Evolutionary conservation across 2,329 filamentous ascomycete genomes (phyloP).

Genomic region (Colletotrichum neosansevieriae): DNA sequence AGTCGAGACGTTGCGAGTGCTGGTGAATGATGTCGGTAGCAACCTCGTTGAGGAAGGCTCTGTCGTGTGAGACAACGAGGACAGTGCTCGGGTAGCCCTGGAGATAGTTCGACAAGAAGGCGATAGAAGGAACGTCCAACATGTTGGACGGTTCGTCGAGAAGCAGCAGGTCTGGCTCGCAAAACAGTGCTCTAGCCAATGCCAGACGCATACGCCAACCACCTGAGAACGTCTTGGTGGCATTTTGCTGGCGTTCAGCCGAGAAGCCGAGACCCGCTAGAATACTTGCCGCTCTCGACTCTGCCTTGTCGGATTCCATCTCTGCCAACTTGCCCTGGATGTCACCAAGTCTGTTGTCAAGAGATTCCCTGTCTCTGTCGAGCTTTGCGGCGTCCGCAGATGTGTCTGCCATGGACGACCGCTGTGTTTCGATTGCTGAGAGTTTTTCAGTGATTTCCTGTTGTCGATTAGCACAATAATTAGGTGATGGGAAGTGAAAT

Average conservation of each 20-base stretch:
- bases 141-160: conserved; percentile 99
- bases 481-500: background rate
- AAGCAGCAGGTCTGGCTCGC: conserved; percentile 93
- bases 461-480: conserved; percentile 50
- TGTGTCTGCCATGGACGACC: conserved; percentile 87
- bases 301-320: conserved; percentile 99
- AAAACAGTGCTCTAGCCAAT: conserved; percentile 94
- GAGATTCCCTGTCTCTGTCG: conserved; percentile 88
- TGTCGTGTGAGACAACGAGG: conserved; percentile 97
- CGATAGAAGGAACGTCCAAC: conserved; percentile 99
- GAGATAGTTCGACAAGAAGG: conserved; percentile 96
- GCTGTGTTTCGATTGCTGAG: conserved; percentile 80
- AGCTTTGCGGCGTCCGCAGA: conserved; percentile 88
- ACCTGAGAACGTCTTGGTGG: conserved; percentile 98
- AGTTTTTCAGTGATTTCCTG: conserved; percentile 83
- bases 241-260: conserved; percentile 87
- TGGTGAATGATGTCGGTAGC: conserved; percentile 99
- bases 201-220: conserved; percentile 99
- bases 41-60: conserved; percentile 98
- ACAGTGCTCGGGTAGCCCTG: conserved; percentile 95
- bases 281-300: conserved; percentile 94
- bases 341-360: conserved; percentile 91
- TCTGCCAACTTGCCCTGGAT: conserved; percentile 92
- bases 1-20: conserved; percentile 95
- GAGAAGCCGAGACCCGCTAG: conserved; percentile 98